Base-by-base conservation (phyloP, 106 monocot species). In the Dactylorhiza incarnata region DNA sequence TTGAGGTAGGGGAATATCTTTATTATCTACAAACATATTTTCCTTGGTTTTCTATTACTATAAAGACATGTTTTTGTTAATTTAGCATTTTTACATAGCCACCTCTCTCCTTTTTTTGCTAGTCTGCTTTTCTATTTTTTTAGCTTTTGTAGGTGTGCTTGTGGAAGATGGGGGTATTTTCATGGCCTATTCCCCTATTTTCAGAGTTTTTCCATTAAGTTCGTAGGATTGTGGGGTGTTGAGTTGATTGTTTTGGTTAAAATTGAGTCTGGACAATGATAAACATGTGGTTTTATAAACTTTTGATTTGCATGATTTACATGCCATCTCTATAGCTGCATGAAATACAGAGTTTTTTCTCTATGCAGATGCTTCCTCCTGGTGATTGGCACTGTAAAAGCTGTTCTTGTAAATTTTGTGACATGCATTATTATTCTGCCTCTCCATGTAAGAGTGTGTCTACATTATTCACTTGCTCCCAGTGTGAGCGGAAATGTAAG, bases 401-500 rank as follows among this genome's bases (percentile, higher is more conserved):
- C 73, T 99, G 99, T 79, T 83, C 85, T 10, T 99, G 99, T 82
- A 89, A 75, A 79, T 99, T 86, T 74, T 99, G 99, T 85, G 83
- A 85, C n/a, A 16, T 25, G 68, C 72, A 74, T 78, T 74, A 71
- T 81, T 54, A 49, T 61, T 67, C 47, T 48, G 47, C 47, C 75
- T 5, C 14, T 50, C 23, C 75, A 25, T 81, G 49, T 46, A 13
- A 23, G 73, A n/a, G 11, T 65, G 16, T 74, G 43, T 25, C 4
- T 78, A 46, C 46, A 48, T 78, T 97, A 47, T 73, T 90, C 51
- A 79, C 84, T 45, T 97, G 96, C 37, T 78, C 29, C 22, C 91
- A 89, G 55, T 97, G 96, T 72, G 87, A 86, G 72, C 74, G 78
- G 47, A 93, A 91, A 93, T 97, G 93, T 96, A 83, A 47, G 82